Evolutionary conservation across 768 basidiomycete genomes (phyloP), one percentile per base, ranked within the genome.

Genomic region (Macrocybe gigantea): DNA sequence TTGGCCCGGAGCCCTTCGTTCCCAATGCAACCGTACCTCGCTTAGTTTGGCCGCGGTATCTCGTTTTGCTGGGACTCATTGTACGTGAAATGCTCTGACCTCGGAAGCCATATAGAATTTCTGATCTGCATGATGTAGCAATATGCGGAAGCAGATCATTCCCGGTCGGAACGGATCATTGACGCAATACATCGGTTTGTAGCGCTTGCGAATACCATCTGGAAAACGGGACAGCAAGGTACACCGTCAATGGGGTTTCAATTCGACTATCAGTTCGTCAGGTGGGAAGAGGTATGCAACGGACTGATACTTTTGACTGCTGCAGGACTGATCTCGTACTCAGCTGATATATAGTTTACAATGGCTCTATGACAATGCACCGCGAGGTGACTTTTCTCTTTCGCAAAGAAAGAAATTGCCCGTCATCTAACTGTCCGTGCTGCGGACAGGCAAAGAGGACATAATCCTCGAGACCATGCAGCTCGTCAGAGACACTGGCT

Each of bases 81-180:
- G 69, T 71, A 50, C 32, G 67, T 58, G 5, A 30, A 30, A 41
- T 14, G 36, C 35, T 31, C 8, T 13, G 12, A 7, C 1, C 22
- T n/a, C n/a, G 14, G 6, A 10, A 9, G 8, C 30, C 45, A 12
- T 14, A 12, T 35, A 42, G 34, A 38, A 3, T 38, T 4, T 38
- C 36, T 41, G 7, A 51, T 33, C 38, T 22, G 22, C 12, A 15
- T 12, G 12, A 5, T 15, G 32, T 40, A 71, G 71, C 70, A 71
- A 70, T 72, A 71, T 38, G 71, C 70, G 3, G 71, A 72, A 52
- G 70, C 69, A 6, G 70, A 72, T 45, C 58, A 65, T 0, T 55
- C 64, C 1, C 66, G 71, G 40, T 58, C 65, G 2, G 50, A 57
- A 32, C 60, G 69, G 10, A 71, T 72, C 29, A 58, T 70, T 6